Percentiles rank a stretch among this genome's conserved stretches.
These are phyloP conservation scores for Vararia minispora DNA, from an alignment of 768 basidiomycete species.

Conservation along the genomic window DNA sequence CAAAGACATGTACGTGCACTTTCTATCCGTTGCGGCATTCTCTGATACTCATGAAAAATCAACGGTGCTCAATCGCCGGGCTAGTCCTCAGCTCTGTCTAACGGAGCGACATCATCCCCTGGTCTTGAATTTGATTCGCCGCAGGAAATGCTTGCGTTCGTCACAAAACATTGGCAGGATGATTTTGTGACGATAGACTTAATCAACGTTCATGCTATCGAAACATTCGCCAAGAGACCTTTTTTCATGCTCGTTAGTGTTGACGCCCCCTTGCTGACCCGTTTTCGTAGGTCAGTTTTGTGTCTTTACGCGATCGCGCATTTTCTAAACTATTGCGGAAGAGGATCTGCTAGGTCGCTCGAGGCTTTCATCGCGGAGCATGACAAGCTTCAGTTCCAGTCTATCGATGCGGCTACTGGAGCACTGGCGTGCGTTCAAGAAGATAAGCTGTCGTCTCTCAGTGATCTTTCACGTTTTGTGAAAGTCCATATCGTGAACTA, in stretches of 20 bases:
- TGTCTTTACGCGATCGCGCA: not conserved
- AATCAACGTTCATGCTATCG: constrained; percentile 40
- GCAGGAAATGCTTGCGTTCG: constrained; percentile 53
- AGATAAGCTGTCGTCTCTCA: constrained; percentile 10
- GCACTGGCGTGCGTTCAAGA: too few species aligned
- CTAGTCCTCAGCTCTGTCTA: not conserved
- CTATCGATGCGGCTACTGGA: too few species aligned
- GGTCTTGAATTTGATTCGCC: constrained; percentile 32
- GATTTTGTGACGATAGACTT: constrained; percentile 79
- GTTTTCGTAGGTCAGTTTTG: constrained; percentile 40
- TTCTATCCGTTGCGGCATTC: too few species aligned
- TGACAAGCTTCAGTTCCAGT: too few species aligned
- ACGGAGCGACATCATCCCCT: too few species aligned
- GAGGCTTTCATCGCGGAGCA: constrained; percentile 67
- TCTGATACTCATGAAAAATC: too few species aligned
- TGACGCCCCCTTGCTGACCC: constrained; percentile 68
- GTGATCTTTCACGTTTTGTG: constrained; percentile 34
- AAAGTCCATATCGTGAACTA: constrained; percentile 54
- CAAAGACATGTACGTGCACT: too few species aligned
- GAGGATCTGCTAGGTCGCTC: constrained; percentile 28
- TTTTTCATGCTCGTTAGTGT: constrained; percentile 80
- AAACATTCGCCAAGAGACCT: constrained; percentile 70
- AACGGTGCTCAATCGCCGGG: not conserved
- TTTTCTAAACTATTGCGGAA: constrained; percentile 8
- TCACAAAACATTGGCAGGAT: constrained; percentile 71